Conservation (phyloP, 768 basidiomycete genomes). For the Cyathus striatus region DNA sequence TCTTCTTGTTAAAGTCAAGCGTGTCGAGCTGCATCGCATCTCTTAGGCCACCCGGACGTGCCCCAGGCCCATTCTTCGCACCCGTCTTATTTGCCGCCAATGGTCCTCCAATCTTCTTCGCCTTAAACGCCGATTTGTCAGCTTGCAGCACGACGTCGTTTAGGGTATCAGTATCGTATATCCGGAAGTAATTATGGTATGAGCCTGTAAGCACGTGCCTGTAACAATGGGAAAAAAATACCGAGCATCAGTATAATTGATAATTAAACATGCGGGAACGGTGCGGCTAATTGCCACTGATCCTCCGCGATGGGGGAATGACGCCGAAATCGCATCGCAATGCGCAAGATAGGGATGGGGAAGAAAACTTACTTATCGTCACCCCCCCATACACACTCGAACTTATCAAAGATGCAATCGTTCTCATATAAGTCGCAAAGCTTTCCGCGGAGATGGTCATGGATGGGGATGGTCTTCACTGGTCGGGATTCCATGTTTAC, state of each 20-base stretch:
- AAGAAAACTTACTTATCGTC: constrained; percentile 77
- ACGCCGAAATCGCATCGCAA: constrained; percentile 1
- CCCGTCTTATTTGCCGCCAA: constrained; percentile 65
- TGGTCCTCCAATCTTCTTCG: constrained; percentile 95
- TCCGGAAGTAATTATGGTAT: constrained; percentile 99
- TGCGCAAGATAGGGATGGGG: constrained; percentile 3
- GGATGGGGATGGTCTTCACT: constrained; percentile 96
- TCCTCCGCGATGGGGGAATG: constrained; percentile 3
- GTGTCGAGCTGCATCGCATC: constrained; percentile 87
- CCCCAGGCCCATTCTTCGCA: constrained; percentile 72
- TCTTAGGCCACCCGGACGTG: constrained; percentile 51
- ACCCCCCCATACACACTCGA: constrained; percentile 97
- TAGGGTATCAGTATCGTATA: constrained; percentile 88
- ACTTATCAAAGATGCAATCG: constrained; percentile 99
- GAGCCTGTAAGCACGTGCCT: constrained; percentile 98
- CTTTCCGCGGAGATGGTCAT: constrained; percentile 95
- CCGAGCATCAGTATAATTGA: too few species aligned
- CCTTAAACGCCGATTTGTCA: constrained; percentile 99
- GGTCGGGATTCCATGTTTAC: constrained; percentile 98
- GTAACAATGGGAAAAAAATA: constrained; percentile 7
- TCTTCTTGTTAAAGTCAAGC: constrained; percentile 96
- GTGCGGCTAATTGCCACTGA: not conserved
- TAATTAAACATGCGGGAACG: too few species aligned
- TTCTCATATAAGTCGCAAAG: constrained; percentile 99
- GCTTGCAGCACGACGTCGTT: constrained; percentile 94